Evolutionary conservation across 2,329 filamentous ascomycete genomes (phyloP), one percentile per base, ranked within the genome.

Genomic region (Sarocladiaceae sp.): DNA sequence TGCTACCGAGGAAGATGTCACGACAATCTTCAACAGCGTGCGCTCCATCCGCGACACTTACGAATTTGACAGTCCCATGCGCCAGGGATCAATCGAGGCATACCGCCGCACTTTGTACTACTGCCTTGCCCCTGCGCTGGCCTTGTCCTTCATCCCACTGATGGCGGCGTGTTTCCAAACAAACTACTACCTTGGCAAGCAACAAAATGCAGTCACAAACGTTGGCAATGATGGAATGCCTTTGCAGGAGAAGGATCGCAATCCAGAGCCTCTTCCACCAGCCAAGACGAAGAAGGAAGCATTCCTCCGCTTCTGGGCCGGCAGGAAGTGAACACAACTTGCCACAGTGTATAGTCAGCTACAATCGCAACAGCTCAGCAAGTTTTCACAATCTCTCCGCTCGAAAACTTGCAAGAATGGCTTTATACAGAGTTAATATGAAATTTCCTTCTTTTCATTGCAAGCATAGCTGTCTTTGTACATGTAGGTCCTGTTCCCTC

Each of bases 151-250:
- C 16, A 49, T 68, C 2, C 58, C 63, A 1, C 46, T 64, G 12
- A 43, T 67, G 4, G 61, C 58, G 2, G 54, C 63, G 1, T 55
- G 64, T 26, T 65, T 62, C 47, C 63, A 65, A 58, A 63, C 64
- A 23, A 59, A 67, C 48, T 68, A 52, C 53, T 60, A 56, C 44
- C 47, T 61, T 2, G 59, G 58, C 24, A 60, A 58, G 50, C 51
- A 55, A 32, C 55, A 60, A 41, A 58, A 59, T 32, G 55, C 53
- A 3, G 58, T 59, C 6, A 58, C 51, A 3, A 55, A 59, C 44
- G 50, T 51, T 13, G 55, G 57, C 4, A 41, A 41, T 15, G 37
- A 41, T 23, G 37, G 37, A 4, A 11, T 41, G 37, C 37, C 37
- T 23, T 39, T 57, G 18, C 45, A 47, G 15, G 52, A 53, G 27